Conservation (phyloP, 768 basidiomycete species). For the Scleroderma citrinum region DNA sequence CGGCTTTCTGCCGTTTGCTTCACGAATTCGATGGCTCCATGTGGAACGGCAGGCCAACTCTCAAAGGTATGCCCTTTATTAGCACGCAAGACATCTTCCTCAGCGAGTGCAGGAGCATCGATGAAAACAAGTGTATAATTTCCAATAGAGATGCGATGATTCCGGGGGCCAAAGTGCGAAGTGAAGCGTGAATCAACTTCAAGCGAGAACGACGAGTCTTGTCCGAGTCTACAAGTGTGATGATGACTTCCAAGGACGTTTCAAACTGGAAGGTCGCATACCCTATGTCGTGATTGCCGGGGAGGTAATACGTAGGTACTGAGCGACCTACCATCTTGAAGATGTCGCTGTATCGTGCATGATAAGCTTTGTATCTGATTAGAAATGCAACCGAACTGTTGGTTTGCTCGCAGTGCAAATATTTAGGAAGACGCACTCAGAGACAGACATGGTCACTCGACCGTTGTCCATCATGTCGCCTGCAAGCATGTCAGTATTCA, state of each 20-base stretch:
- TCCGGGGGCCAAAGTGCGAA: constrained; percentile 73
- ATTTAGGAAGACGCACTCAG: constrained; percentile 52
- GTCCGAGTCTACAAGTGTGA: constrained; percentile 22
- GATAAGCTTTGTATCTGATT: constrained; percentile 69
- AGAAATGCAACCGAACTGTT: constrained; percentile 8
- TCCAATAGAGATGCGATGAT: constrained; percentile 54
- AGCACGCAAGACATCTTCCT: constrained; percentile 59
- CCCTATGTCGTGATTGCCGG: constrained; percentile 92
- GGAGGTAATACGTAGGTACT: constrained; percentile 62
- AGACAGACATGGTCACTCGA: constrained; percentile 52
- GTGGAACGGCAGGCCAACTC: constrained; percentile 42
- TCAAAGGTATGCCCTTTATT: constrained; percentile 34
- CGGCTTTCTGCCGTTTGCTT: constrained; percentile 30
- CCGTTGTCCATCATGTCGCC: constrained; percentile 88
- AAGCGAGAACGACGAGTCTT: constrained; percentile 30
- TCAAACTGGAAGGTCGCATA: constrained; percentile 26
- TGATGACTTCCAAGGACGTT: background rate
- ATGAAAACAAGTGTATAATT: constrained; percentile 71
- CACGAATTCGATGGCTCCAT: constrained; percentile 51
- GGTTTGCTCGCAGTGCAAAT: constrained; percentile 2
- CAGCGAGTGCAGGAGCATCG: constrained; percentile 67
- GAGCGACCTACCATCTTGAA: constrained; percentile 43
- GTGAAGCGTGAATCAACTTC: constrained; percentile 51
- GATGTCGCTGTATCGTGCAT: constrained; percentile 60
- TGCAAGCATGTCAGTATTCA: constrained; percentile 2